Conservation (phyloP, 352 stramenopile genomes). For the Globisporangium alternatum region DNA sequence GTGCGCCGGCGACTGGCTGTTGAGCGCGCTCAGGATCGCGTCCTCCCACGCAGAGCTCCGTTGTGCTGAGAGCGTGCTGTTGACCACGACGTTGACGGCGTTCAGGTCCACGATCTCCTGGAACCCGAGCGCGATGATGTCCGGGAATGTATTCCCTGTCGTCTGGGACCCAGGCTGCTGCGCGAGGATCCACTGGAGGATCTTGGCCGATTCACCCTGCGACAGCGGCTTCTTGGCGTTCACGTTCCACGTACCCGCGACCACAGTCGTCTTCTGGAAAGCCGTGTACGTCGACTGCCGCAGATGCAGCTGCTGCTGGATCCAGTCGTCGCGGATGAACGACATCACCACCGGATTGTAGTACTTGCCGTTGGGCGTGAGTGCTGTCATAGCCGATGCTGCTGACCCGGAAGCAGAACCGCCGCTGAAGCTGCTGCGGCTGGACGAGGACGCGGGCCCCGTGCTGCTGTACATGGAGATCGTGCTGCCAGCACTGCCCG, state of each 20-base stretch:
- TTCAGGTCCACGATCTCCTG: conserved; percentile 99
- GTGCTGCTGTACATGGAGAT: conserved; percentile 9
- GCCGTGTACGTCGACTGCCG: conserved; percentile 67
- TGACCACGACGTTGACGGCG: conserved; percentile 98
- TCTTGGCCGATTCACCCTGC: conserved; percentile 39
- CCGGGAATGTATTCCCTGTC: conserved; percentile 24
- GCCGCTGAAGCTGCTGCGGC: conserved; percentile 3
- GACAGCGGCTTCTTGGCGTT: conserved; percentile 98
- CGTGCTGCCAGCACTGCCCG: conserved; percentile 2
- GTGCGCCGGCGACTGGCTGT: conserved; percentile 40
- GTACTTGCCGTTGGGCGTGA: conserved; percentile 50
- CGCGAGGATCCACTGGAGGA: conserved; percentile 60
- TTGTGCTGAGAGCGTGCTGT: conserved; percentile 91
- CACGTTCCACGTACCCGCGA: conserved; percentile 98
- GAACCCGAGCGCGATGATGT: conserved; percentile 83
- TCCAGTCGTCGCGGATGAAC: conserved; percentile 87
- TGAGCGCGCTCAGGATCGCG: conserved; percentile 88
- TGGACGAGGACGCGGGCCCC: background rate
- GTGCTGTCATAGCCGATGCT: conserved; percentile 3
- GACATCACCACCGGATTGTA: conserved; percentile 84
- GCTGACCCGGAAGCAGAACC: background rate
- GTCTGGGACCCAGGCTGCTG: background rate
- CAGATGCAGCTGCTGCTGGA: conserved; percentile 69
- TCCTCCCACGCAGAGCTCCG: conserved; percentile 89
- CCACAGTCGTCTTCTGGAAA: conserved; percentile 51